phyloP scores from a whole-genome alignment of 164 flowering plant species.

The Umbilicus rupestris region DNA sequence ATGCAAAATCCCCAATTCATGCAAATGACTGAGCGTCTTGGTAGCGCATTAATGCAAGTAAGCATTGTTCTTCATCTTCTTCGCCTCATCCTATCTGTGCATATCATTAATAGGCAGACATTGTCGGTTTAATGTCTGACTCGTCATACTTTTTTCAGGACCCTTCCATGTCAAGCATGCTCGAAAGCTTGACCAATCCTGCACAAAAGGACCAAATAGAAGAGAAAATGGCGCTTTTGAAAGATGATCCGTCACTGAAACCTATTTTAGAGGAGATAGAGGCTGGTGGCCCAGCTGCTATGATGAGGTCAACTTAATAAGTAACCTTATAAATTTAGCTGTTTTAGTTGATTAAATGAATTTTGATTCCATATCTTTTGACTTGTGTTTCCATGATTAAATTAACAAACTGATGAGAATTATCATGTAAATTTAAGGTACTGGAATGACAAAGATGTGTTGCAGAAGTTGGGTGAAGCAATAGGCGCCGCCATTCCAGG shows the following conservation, averaged over 20 bases:
- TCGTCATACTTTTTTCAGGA: too few species aligned
- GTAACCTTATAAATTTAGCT: too few species aligned
- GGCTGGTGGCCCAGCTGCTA: conserved; percentile 86
- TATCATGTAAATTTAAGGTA: conserved; percentile 35
- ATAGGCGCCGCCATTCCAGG: conserved; percentile 74
- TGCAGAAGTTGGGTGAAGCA: conserved; percentile 81
- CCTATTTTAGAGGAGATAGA: conserved; percentile 86
- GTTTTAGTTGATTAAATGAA: too few species aligned
- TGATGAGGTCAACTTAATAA: conserved; percentile 77
- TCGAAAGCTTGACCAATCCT: conserved; percentile 67
- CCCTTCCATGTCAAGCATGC: conserved; percentile 80
- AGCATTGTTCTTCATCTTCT: too few species aligned
- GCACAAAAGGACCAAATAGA: conserved; percentile 57
- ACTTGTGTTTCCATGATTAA: too few species aligned
- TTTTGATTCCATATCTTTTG: too few species aligned
- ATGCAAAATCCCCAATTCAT: conserved; percentile 95
- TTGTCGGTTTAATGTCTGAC: too few species aligned
- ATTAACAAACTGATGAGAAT: too few species aligned
- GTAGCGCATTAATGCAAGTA: conserved; percentile 89
- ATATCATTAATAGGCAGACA: too few species aligned
- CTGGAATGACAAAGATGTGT: conserved; percentile 93
- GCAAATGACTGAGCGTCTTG: conserved; percentile 96
- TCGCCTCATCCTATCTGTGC: too few species aligned
- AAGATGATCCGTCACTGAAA: conserved; percentile 82
- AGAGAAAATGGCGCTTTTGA: conserved; percentile 70